Conservation (phyloP, 495 filamentous ascomycete genomes). For the Diplogelasinospora grovesii region DNA sequence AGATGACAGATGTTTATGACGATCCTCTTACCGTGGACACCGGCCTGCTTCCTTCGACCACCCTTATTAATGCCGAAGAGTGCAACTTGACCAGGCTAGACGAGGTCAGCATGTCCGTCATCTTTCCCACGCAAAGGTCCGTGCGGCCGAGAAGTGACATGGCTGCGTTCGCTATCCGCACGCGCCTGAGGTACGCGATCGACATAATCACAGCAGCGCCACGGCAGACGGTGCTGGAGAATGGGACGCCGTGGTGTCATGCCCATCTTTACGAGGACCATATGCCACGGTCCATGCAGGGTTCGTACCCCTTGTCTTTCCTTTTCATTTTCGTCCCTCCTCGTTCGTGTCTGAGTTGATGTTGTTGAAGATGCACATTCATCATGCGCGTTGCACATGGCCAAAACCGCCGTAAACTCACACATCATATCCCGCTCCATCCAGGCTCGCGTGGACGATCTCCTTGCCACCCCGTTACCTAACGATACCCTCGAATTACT, state of each 20-base stretch:
- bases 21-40: no score
- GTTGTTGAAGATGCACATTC: slow-evolving; percentile 48
- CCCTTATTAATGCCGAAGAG: no score
- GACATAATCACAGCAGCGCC: slow-evolving; percentile 35
- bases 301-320: slow-evolving; percentile 20
- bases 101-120: no score
- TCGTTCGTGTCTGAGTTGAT: no score
- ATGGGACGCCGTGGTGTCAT: slow-evolving; percentile 45
- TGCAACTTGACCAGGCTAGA: no score
- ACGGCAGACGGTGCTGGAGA: slow-evolving; percentile 41
- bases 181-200: slow-evolving; percentile 39
- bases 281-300: slow-evolving; percentile 45
- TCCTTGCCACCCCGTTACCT: slow-evolving; percentile 30
- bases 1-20: no score
- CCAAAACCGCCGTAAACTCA: slow-evolving; percentile 39
- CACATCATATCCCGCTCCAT: slow-evolving; percentile 38
- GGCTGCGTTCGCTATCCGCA: slow-evolving; percentile 20
- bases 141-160: no score
- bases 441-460: slow-evolving; percentile 29
- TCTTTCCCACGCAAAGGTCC: no score
- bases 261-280: slow-evolving; percentile 35
- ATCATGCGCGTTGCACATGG: slow-evolving; percentile 43
- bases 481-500: slow-evolving; percentile 18
- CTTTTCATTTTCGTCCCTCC: no score
- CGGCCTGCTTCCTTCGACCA: no score